Evolutionary conservation across 2,329 filamentous ascomycete species (phyloP), one percentile per base, ranked within the genome.

Genomic region (Fusarium dimerum): DNA sequence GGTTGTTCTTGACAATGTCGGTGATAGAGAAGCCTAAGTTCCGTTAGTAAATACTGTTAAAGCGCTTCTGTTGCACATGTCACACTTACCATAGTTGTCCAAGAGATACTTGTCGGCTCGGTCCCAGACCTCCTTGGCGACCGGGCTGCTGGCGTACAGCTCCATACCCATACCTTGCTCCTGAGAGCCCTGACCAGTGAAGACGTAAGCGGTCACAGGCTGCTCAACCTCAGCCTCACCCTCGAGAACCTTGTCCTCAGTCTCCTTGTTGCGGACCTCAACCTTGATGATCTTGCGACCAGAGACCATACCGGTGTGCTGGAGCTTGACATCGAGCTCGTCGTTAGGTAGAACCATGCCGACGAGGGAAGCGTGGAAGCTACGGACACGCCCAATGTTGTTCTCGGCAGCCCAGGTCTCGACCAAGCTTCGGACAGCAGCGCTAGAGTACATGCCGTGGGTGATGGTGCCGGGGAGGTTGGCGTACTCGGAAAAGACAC

Each of bases 121-220:
- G 72, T 97, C 94, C 94, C 94, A 99, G 47, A 99, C 94, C 66
- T 96, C 93, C 78, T 92, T 92, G 57, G 94, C 95, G 17, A 99
- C 94, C 38, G 88, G 79, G 71, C 94, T 97, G 80, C 88, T 96
- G 67, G 82, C 88, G 72, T 99, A 99, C 47, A 99, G 82, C 68
- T 97, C 94, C 94, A 99, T 99, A 75, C 94, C 94, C 94, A 99
- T 99, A 57, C 94, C 94, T 73, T 99, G 94, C 74, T 99, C 94
- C 74, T 99, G 95, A 46, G 92, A 97, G 65, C 94, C 94, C 74
- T 99, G 94, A 50, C 94, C 94, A 59, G 95, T 99, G 75, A 99
- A 99, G 63, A 99, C 91, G 67, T 99, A 99, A 6, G 94, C 88
- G 2, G 93, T 96, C 34, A 94, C 91, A 8, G 95, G 95, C 72